phyloP scores from a whole-genome alignment of 768 basidiomycete species.

The Melanogaster broomeanus region DNA sequence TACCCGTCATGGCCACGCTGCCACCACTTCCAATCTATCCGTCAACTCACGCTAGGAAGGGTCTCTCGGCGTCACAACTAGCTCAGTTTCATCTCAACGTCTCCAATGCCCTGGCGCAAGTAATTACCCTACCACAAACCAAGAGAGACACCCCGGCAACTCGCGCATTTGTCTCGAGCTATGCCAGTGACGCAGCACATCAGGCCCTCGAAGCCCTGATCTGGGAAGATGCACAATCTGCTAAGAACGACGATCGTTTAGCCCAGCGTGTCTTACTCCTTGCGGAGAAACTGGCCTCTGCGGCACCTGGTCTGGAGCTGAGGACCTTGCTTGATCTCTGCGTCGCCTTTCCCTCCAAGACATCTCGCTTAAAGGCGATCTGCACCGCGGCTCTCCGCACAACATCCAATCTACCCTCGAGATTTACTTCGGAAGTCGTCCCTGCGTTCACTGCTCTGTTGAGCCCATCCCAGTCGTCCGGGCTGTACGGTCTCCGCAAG shows the following conservation, averaged over 20 bases:
- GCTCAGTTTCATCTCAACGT: conserved; percentile 50
- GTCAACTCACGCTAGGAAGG: conserved; percentile 46
- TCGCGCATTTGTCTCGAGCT: conserved; percentile 54
- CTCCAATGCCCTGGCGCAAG: conserved; percentile 45
- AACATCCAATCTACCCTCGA: conserved; percentile 32
- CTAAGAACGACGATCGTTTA: conserved; percentile 46
- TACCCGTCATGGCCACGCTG: conserved; percentile 30
- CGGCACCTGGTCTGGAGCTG: conserved; percentile 45
- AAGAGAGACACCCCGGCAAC: conserved; percentile 49
- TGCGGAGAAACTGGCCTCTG: conserved; percentile 51
- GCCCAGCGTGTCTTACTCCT: conserved; percentile 52
- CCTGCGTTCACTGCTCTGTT: conserved; percentile 56
- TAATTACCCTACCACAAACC: conserved; percentile 47
- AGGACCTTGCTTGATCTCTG: conserved; percentile 63
- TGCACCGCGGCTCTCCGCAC: conserved; percentile 41
- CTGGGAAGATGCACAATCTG: conserved; percentile 43
- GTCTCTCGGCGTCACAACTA: conserved; percentile 53
- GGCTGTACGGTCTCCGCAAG: conserved; percentile 67
- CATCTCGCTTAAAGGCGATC: conserved; percentile 46
- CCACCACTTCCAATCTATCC: conserved; percentile 57
- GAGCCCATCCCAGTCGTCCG: conserved; percentile 43
- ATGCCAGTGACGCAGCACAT: conserved; percentile 56
- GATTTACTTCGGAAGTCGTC: conserved; percentile 47
- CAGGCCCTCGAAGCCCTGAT: conserved; percentile 56
- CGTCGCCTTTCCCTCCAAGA: conserved; percentile 52